These are phyloP conservation scores for Escallonia herrerae DNA, from an alignment of 129 eudicot species.

Conservation along the genomic window DNA sequence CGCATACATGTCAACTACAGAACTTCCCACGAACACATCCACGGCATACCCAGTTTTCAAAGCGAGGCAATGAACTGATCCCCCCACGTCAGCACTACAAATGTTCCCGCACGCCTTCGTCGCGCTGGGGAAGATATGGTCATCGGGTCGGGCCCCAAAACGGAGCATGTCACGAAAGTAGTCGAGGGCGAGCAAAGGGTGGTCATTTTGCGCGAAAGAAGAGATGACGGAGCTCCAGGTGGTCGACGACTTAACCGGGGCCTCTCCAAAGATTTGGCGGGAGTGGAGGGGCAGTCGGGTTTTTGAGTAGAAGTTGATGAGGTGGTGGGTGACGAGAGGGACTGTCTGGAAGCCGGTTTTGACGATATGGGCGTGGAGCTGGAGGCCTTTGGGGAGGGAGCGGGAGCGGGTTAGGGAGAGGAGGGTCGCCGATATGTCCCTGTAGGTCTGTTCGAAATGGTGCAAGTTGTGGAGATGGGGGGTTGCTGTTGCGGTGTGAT, in stretches of 20 bases:
- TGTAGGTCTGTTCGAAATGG: conserved; percentile 36
- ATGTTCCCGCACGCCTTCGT: conserved; percentile 55
- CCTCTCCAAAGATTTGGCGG: conserved; percentile 45
- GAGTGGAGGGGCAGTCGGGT: conserved; percentile 56
- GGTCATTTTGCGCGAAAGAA: conserved; percentile 66
- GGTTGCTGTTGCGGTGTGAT: background rate
- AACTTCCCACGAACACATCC: conserved; percentile 83
- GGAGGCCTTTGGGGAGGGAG: conserved; percentile 45
- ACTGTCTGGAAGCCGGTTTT: conserved; percentile 55
- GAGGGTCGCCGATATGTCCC: conserved; percentile 33
- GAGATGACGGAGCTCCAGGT: conserved; percentile 91
- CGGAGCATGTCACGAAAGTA: conserved; percentile 44
- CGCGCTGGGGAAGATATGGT: conserved; percentile 65
- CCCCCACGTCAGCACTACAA: conserved; percentile 30
- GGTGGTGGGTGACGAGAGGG: conserved; percentile 69
- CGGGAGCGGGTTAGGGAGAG: conserved; percentile 48
- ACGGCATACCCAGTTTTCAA: conserved; percentile 49
- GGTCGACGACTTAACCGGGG: conserved; percentile 52
- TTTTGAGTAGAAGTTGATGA: conserved; percentile 81
- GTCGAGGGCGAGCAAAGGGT: conserved; percentile 47
- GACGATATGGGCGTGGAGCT: conserved; percentile 64
- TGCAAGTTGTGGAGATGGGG: conserved; percentile 12
- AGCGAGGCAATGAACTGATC: conserved; percentile 51
- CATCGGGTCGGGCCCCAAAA: conserved; percentile 47
- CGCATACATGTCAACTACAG: conserved; percentile 77